These are phyloP conservation scores for Termitomyces sp. DNA, from an alignment of 768 basidiomycete genomes.

Conservation along the genomic window DNA sequence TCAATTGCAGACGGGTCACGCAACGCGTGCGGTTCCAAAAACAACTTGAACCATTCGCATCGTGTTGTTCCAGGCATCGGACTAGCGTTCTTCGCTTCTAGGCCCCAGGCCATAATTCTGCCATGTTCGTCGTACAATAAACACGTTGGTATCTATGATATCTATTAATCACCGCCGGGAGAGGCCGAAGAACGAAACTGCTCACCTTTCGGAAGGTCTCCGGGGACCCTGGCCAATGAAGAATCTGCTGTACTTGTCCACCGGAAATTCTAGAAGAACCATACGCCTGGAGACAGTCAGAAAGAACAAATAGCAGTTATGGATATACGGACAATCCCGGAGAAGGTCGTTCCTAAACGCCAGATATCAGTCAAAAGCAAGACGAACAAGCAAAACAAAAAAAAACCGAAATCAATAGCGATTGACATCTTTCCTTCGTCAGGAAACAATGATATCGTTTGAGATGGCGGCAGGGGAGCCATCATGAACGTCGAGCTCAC, in stretches of 20 bases:
- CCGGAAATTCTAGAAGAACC: constrained; percentile 79
- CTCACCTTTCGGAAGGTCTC: constrained; percentile 80
- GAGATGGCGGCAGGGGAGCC: constrained; percentile 18
- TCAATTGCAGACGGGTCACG: constrained; percentile 69
- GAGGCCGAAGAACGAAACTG: constrained; percentile 1
- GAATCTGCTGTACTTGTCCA: constrained; percentile 78
- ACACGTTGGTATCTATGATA: constrained; percentile 66
- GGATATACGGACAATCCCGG: constrained; percentile 64
- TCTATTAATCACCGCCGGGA: constrained; percentile 2
- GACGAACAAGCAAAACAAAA: constrained; percentile 15
- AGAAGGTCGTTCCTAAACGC: constrained; percentile 74
- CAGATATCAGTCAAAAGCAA: background rate
- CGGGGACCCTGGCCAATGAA: constrained; percentile 81
- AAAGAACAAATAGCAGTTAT: background rate
- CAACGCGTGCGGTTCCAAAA: constrained; percentile 76
- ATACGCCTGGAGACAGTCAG: constrained; percentile 53
- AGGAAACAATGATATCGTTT: constrained; percentile 18
- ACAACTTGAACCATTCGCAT: constrained; percentile 77
- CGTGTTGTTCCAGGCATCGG: constrained; percentile 57
- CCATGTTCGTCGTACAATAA: constrained; percentile 75
- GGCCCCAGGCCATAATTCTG: constrained; percentile 75
- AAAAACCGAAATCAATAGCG: constrained; percentile 76
- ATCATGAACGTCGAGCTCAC: constrained; percentile 19
- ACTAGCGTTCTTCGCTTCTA: constrained; percentile 80
- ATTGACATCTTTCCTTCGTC: constrained; percentile 81